Evolutionary conservation across 345 rosid species (phyloP), one percentile per base, ranked within the genome.

Genomic region (Gossypium rotundifolium): DNA sequence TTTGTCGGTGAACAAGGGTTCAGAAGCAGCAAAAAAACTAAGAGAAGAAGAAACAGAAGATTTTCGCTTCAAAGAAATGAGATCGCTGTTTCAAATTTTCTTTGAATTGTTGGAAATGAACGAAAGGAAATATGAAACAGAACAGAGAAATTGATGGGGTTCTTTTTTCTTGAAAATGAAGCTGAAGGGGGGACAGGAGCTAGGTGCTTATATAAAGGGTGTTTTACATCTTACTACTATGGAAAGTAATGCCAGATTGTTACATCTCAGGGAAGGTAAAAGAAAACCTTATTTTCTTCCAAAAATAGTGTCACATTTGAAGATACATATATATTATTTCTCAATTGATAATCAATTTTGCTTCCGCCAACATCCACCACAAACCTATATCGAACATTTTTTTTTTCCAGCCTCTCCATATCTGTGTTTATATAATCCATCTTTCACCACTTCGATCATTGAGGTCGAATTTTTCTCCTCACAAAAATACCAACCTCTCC

Each of bases 101-200:
- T 66, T 67, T 52, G n/a, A 25, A 13, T 51, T 27, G 42, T 70
- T 52, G 29, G 18, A 49, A 20, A 38, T 38, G 44, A 69, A 46
- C 68, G 17, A 66, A 38, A 16, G 22, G 11, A 63, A 11, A 27
- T 33, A 74, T 67, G 83, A 78, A 33, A 33, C 40, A 33, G 6
- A 33, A 33, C 40, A 33, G 40, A 33, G 40, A 33, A 33, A 33
- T 33, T 33, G 40, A 33, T 33, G 7, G 40, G 7, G 40, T 33
- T 33, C 1, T 33, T 5, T 33, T 33, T 33, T 33, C 40, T 33
- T 33, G 7, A 5, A 33, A 7, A 0, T 33, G 7, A 33, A 33
- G 7, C 5, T 33, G 40, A 33, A 6, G 40, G 40, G 7, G 7
- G 40, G 40, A 33, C 40, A 5, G 40, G 7, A 33, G 40, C 40